Conservation (phyloP, 2,329 filamentous ascomycete genomes). For the Paracoccidioides brasiliensis region DNA sequence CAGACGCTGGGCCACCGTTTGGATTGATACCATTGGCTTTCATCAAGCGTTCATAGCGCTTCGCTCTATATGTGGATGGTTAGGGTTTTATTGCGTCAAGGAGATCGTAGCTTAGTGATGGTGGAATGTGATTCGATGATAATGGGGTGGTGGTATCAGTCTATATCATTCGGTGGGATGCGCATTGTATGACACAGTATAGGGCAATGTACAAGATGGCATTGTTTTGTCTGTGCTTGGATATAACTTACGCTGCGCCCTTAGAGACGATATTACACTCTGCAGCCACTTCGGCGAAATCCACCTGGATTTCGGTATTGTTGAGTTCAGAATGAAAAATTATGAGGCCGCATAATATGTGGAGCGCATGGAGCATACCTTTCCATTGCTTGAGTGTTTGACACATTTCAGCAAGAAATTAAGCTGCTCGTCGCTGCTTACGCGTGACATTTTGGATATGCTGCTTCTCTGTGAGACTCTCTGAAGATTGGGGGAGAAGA, state of each 20-base stretch:
- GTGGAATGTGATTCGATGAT: neutral
- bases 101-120: neutral
- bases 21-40: conserved; percentile 42
- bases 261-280: conserved; percentile 52
- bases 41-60: conserved; percentile 55
- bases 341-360: neutral
- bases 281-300: conserved; percentile 51
- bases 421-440: conserved; percentile 45
- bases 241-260: conserved; percentile 52
- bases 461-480: neutral
- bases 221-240: neutral
- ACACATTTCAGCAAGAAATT: conserved; percentile 56
- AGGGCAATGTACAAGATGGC: neutral
- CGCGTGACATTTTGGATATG: conserved; percentile 33
- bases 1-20: conserved; percentile 6
- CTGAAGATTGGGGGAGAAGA: neutral
- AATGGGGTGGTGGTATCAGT: neutral
- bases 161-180: neutral
- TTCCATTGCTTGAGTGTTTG: conserved; percentile 45
- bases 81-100: neutral
- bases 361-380: conserved; percentile 33
- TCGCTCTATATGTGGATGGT: conserved; percentile 38
- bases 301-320: conserved; percentile 36
- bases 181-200: neutral
- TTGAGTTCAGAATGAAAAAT: neutral